Evolutionary conservation across 495 filamentous ascomycete genomes (phyloP).

Genomic region (Schizothecium vesticola): DNA sequence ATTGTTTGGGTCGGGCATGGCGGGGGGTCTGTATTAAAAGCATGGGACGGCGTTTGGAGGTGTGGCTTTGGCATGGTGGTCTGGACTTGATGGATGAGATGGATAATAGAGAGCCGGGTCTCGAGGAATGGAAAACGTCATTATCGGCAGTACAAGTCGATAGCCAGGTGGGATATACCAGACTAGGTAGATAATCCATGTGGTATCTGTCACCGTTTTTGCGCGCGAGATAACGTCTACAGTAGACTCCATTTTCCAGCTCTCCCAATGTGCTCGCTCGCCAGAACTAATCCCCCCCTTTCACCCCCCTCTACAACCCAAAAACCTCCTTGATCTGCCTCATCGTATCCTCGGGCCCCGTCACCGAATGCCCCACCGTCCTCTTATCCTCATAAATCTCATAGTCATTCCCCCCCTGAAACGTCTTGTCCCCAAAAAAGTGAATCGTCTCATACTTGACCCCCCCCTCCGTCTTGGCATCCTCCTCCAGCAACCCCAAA

Average conservation of each 20-base stretch:
- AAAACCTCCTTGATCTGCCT: constrained; percentile 73
- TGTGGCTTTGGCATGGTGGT: not conserved
- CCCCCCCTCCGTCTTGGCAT: constrained; percentile 62
- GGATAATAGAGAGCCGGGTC: not conserved
- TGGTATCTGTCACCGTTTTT: not conserved
- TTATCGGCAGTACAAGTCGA: not conserved
- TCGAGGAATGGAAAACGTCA: not conserved
- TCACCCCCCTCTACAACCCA: constrained; percentile 22
- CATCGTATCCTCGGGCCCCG: constrained; percentile 74
- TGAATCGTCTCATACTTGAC: constrained; percentile 80
- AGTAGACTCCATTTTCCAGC: not conserved
- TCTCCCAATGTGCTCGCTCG: not conserved
- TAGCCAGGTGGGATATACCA: not conserved
- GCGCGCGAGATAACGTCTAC: not conserved
- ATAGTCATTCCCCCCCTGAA: constrained; percentile 84
- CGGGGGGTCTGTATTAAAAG: not conserved
- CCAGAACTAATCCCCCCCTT: not conserved
- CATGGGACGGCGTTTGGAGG: not conserved
- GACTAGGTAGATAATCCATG: not conserved
- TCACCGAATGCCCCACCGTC: constrained; percentile 79
- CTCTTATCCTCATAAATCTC: constrained; percentile 82
- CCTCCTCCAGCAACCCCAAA: constrained; percentile 76
- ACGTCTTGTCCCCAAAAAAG: constrained; percentile 97
- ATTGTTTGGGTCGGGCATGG: not conserved
- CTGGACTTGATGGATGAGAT: not conserved